A percentile compares a stretch with the other conserved stretches of the same genome.
Evolutionary conservation across 2,329 filamentous ascomycete genomes (phyloP).

Genomic region (Blastomyces emzantsi): DNA sequence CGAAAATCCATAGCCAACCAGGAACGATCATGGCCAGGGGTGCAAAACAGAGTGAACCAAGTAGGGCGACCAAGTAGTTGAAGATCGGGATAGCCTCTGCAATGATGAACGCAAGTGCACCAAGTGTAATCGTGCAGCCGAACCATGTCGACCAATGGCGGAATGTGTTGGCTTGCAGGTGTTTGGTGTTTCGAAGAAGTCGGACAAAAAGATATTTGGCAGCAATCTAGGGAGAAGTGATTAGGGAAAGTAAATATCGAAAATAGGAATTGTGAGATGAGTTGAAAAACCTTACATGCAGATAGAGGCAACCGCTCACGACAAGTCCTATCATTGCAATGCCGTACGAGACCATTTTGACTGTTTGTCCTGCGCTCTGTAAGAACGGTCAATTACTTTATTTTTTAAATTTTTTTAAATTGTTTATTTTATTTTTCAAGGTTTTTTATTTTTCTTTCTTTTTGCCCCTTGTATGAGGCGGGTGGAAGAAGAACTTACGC

Average conservation of each 20-base stretch:
- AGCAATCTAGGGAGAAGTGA: slow-evolving; percentile 31
- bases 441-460: too few species aligned
- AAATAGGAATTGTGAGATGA: neutral
- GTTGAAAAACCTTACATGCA: slow-evolving; percentile 25
- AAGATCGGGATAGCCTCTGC: slow-evolving; percentile 49
- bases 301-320: slow-evolving; percentile 41
- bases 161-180: slow-evolving; percentile 45
- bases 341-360: slow-evolving; percentile 56
- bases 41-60: slow-evolving; percentile 44
- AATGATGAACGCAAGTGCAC: slow-evolving; percentile 41
- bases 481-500: slow-evolving; percentile 20
- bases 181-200: slow-evolving; percentile 42
- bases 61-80: slow-evolving; percentile 43
- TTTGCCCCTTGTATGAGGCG: too few species aligned
- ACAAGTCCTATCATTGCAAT: slow-evolving; percentile 49
- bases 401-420: neutral
- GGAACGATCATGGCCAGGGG: slow-evolving; percentile 43
- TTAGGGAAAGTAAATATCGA: neutral
- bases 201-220: slow-evolving; percentile 51
- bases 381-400: neutral
- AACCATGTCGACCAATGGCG: slow-evolving; percentile 48
- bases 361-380: slow-evolving; percentile 45
- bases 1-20: slow-evolving; percentile 45
- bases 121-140: slow-evolving; percentile 36
- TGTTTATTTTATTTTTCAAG: neutral